Evolutionary conservation across 75 land plant species (phyloP).

Genomic region (Isoetes taiwanensis): DNA sequence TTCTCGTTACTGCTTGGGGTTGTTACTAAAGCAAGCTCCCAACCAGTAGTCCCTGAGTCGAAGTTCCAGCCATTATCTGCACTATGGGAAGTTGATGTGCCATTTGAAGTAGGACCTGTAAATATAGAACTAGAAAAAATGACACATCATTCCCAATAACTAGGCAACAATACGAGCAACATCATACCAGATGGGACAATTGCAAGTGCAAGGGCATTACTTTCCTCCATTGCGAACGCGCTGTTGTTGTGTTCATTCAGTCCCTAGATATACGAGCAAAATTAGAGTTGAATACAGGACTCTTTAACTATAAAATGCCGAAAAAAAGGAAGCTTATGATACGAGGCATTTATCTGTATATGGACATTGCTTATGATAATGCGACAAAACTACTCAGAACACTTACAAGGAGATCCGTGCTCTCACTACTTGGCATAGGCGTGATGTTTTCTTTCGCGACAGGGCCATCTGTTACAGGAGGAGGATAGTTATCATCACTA

Average conservation of each 20-base stretch:
- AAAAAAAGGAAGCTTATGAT: no score
- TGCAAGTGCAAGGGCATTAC: conserved; percentile 85
- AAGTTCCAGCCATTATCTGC: conserved; percentile 5
- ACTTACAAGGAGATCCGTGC: conserved; percentile 12
- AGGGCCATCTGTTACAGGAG: background rate
- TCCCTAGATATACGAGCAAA: conserved; percentile 33
- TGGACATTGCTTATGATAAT: no score
- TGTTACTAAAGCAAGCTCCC: conserved; percentile 86
- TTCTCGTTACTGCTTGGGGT: conserved; percentile 42
- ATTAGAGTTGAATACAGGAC: no score
- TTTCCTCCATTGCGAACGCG: conserved; percentile 68
- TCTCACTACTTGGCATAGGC: background rate
- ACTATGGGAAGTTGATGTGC: conserved; percentile 12
- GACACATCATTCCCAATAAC: no score
- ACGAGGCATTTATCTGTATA: no score
- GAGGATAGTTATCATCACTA: background rate
- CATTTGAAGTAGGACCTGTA: conserved; percentile 9
- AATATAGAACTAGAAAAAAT: background rate
- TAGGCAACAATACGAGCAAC: background rate
- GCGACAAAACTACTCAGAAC: no score
- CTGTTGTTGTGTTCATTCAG: conserved; percentile 30
- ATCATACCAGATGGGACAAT: conserved; percentile 60
- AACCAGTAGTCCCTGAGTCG: conserved; percentile 40
- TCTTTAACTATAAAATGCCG: no score
- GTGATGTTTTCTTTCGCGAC: background rate